These are phyloP conservation scores for Trichocladium uniseriatum DNA, from an alignment of 495 filamentous ascomycete species.

Conservation along the genomic window DNA sequence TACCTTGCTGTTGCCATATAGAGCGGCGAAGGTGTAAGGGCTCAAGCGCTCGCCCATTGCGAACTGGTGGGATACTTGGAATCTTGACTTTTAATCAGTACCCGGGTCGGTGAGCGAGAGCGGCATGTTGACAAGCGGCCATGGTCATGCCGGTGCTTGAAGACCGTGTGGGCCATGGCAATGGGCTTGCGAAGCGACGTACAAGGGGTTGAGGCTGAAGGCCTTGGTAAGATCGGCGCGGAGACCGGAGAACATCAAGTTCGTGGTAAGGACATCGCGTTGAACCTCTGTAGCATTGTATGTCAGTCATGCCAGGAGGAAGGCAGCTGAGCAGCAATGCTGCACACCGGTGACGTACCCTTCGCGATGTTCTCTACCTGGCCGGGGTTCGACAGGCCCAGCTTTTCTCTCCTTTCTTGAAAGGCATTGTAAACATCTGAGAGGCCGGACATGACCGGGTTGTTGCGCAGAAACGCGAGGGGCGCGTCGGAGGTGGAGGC, in stretches of 20 bases:
- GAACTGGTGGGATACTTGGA: slow-evolving; percentile 95
- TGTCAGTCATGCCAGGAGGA: slow-evolving; percentile 7
- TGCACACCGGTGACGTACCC: slow-evolving; percentile 17
- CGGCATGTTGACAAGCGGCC: neutral
- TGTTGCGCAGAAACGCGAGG: slow-evolving; percentile 59
- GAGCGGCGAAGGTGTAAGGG: slow-evolving; percentile 87
- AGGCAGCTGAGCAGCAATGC: neutral
- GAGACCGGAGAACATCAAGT: slow-evolving; percentile 90
- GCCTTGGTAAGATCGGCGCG: slow-evolving; percentile 93
- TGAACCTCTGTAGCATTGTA: slow-evolving; percentile 55
- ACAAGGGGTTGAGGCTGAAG: slow-evolving; percentile 77
- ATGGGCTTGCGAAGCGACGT: slow-evolving; percentile 11
- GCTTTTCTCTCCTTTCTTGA: slow-evolving; percentile 69
- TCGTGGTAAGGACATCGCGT: slow-evolving; percentile 87
- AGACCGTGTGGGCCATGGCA: neutral
- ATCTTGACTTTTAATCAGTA: slow-evolving; percentile 30
- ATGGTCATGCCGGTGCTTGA: neutral
- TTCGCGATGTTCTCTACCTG: slow-evolving; percentile 82
- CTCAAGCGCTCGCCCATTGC: slow-evolving; percentile 83
- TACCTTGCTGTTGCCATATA: slow-evolving; percentile 89
- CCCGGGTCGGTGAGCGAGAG: neutral
- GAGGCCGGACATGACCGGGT: slow-evolving; percentile 57
- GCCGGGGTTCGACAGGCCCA: slow-evolving; percentile 87
- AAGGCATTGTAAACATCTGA: slow-evolving; percentile 76
- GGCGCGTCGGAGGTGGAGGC: slow-evolving; percentile 43